Base-by-base conservation (phyloP, 2,329 filamentous ascomycete species). In the Helotiales sp. region DNA sequence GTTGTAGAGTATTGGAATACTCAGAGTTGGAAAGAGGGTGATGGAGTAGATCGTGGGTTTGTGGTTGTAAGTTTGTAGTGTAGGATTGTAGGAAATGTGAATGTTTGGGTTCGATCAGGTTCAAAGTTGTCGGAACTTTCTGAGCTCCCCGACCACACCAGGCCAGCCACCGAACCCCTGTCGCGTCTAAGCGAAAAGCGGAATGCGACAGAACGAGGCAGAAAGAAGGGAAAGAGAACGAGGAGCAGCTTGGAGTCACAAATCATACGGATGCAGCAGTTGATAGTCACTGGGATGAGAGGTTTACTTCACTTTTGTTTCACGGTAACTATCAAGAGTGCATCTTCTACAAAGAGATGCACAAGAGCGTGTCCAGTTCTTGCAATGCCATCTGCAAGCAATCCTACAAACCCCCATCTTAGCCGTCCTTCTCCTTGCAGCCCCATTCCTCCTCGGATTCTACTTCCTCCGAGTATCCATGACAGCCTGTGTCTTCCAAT, bases 61-160 rank as follows among this genome's bases (percentile, higher is more conserved):
- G 37, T 20, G 26, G 17, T 45, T 20, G 2, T 32, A 34, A 15
- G 11, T 28, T 61, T 62, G n/a, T n/a, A n/a, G n/a, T 45, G 59
- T 52, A 26, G 45, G 32, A 24, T 50, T 60, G 57, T 60, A 60
- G 57, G 57, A 30, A 45, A 20, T 60, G 34, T 60, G 57, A 28
- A 30, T 43, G 37, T 45, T 30, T 28, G 11, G 24, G 5, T n/a
- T 17, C n/a, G 32, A 24, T 17, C n/a, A 55, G 13, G 30, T 40
- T 58, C 55, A 28, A 22, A 43, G 32, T 40, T 58, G 22, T 43
- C 20, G 55, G 34, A 26, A 43, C 13, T n/a, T 26, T 22, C 13
- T n/a, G n/a, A 58, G 55, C 55, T 58, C 24, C 55, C 30, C 52
- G 20, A 37, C 32, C 20, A 32, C 15, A 43, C n/a, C 26, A 17